Evolutionary conservation across 2,329 filamentous ascomycete genomes (phyloP).

Genomic region (Trichoderma harzianum): DNA sequence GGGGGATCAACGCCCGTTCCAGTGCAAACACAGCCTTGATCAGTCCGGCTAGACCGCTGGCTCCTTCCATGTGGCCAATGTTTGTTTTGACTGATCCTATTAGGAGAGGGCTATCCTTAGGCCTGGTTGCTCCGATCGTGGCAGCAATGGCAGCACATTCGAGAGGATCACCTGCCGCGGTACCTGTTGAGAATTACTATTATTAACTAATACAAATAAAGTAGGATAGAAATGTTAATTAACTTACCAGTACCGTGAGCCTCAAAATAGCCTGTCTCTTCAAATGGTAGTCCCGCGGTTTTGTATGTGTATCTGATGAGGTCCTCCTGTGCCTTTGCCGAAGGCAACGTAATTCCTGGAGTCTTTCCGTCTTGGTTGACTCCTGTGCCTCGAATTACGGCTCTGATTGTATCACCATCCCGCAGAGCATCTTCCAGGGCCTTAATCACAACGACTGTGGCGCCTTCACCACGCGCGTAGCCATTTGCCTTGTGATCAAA

Average conservation of each 20-base stretch:
- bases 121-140: not conserved
- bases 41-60: not conserved
- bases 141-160: not conserved
- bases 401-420: too few relatives aligned
- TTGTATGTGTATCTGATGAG: conserved; percentile 3
- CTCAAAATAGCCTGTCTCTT: not conserved
- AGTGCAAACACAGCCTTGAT: not conserved
- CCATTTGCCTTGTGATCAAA: conserved; percentile 8
- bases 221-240: too few relatives aligned
- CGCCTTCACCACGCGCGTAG: conserved; percentile 10
- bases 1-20: not conserved
- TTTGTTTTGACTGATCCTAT: not conserved
- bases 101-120: not conserved
- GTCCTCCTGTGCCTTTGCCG: not conserved
- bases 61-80: not conserved
- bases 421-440: too few relatives aligned
- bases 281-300: not conserved
- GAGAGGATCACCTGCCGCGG: too few relatives aligned
- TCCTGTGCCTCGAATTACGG: too few relatives aligned
- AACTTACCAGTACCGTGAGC: not conserved
- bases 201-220: too few relatives aligned
- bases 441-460: not conserved
- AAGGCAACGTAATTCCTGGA: too few relatives aligned
- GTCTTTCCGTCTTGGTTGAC: too few relatives aligned
- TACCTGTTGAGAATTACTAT: too few relatives aligned